Percentiles rank a stretch among this genome's conserved stretches.
Evolutionary conservation across 305 asterid species (phyloP).

Genomic region (Fraxinus angustifolia): DNA sequence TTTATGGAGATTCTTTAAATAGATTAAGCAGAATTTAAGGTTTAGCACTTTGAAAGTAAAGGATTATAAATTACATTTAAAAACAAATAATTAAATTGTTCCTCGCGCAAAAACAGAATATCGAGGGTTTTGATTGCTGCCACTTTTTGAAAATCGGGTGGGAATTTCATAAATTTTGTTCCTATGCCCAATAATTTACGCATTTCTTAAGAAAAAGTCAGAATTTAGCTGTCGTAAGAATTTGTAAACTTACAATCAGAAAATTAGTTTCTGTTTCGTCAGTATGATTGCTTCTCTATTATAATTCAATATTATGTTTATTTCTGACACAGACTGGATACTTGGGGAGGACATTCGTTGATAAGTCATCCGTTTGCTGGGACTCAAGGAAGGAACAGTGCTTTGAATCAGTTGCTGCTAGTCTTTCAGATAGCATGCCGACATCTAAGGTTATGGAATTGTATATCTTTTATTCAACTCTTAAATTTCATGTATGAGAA

Average conservation of each 20-base stretch:
- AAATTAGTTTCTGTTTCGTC: background rate
- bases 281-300: background rate
- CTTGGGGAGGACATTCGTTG: conserved; percentile 9
- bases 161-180: conserved; percentile 6
- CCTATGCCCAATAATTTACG: background rate
- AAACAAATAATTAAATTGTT: background rate
- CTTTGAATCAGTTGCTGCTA: conserved; percentile 9
- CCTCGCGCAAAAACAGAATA: background rate
- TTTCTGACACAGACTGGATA: conserved; percentile 18
- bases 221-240: background rate
- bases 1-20: background rate
- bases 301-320: background rate
- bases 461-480: background rate
- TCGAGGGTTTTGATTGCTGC: background rate
- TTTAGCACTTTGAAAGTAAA: background rate
- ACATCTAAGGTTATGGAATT: conserved; percentile 26
- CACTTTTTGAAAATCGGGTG: background rate
- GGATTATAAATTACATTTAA: background rate
- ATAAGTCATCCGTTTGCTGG: conserved; percentile 22
- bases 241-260: background rate
- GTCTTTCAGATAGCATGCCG: conserved; percentile 19
- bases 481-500: background rate
- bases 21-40: background rate
- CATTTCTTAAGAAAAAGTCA: background rate
- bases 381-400: conserved; percentile 17